Base-by-base conservation (phyloP, 257 asterid species). In the Solanum pennellii region DNA sequence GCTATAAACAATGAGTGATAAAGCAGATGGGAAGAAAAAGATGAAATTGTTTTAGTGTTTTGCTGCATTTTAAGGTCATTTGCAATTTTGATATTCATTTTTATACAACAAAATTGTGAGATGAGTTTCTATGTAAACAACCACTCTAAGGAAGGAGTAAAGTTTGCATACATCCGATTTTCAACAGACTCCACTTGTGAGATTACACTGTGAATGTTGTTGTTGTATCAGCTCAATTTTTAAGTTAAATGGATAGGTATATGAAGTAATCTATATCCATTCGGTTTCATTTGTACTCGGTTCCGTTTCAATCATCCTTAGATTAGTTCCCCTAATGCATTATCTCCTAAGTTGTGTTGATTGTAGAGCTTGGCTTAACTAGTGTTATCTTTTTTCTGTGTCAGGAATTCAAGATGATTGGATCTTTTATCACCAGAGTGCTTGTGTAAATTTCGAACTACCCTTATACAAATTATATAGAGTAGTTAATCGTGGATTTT, bases 331-430 rank as follows among this genome's bases (percentile, higher is more conserved):
- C 77, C 12, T 16, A n/a, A 71, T 31, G 77, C 41, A 71, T 31
- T 31, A 62, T 71, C 77, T 71, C 42, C 77, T 16, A n/a, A 31
- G 31, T 71, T 71, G 3, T 71, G 41, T 31, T 71, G 39, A 31
- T 31, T 7, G 13, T 31, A 31, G 25, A 31, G 77, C 23, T 15
- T 31, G 80, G n/a, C 84, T 86, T 86, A 89, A 20, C 86, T 37
- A 27, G 39, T 44, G 80, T 69, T 88, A 62, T 77, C 4, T 9
- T 86, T 90, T 90, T 29, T 87, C 68, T 89, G 88, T 90, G 79
- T 68, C 93, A 94, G 98, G 98, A 87, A 75, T 87, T 92, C 94
- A 92, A 90, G 92, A 96, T 95, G 99, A 95, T 96, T 88, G 98
- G 98, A 85, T 95, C 98, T 68, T 90, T 95, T 12, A 91, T 96